These are phyloP conservation scores for Cyberlindnera mycetangii DNA, from an alignment of 805 yeast species.

Conservation along the genomic window DNA sequence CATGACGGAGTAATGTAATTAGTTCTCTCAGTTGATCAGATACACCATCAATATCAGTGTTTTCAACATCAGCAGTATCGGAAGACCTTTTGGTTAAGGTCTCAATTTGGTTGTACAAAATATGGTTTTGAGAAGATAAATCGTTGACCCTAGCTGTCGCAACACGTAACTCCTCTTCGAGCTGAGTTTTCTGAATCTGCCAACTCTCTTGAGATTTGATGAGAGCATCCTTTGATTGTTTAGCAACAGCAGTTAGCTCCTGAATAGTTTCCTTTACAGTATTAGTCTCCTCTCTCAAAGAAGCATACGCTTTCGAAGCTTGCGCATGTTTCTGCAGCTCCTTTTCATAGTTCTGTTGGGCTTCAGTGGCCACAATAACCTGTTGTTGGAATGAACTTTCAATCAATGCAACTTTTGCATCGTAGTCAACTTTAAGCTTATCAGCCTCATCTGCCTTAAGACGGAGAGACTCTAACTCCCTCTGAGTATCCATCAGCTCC, in stretches of 20 bases:
- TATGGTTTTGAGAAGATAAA: conserved; percentile 61
- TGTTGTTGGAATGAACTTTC: conserved; percentile 42
- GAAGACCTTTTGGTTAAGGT: conserved; percentile 23
- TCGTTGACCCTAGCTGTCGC: conserved; percentile 49
- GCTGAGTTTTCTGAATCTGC: conserved; percentile 39
- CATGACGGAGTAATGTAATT: conserved; percentile 62
- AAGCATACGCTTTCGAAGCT: conserved; percentile 40
- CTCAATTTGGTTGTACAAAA: conserved; percentile 69
- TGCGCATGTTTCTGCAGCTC: conserved; percentile 55
- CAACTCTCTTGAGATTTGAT: conserved; percentile 40
- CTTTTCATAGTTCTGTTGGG: conserved; percentile 52
- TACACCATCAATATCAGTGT: conserved; percentile 17
- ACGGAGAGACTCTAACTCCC: conserved; percentile 20
- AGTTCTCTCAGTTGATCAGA: conserved; percentile 46
- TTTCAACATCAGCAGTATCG: conserved; percentile 1
- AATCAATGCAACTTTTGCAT: conserved; percentile 29
- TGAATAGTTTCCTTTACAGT: conserved; percentile 29
- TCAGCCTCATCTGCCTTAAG: conserved; percentile 25
- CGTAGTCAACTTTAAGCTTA: conserved; percentile 30
- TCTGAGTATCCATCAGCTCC: conserved; percentile 16
- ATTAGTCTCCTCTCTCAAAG: conserved; percentile 37
- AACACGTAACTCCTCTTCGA: conserved; percentile 46
- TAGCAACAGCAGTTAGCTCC: conserved; percentile 28
- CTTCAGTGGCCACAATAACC: conserved; percentile 42
- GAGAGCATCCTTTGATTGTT: conserved; percentile 32